Conservation (phyloP, 805 yeast species). For the Debaryomyces prosopidis region DNA sequence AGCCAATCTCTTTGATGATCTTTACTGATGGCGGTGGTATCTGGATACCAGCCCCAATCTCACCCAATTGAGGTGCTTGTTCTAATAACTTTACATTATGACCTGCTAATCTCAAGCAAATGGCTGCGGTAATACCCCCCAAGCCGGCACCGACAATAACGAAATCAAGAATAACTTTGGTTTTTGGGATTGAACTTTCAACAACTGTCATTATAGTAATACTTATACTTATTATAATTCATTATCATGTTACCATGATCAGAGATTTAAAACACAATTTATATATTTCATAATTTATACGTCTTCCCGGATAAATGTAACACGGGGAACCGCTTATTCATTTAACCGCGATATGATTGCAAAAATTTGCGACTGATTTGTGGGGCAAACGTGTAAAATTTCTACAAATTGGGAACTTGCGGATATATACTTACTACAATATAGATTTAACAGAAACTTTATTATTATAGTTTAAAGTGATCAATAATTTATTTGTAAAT, state of each 20-base stretch:
- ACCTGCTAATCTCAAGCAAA: constrained; percentile 22
- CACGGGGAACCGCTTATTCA: background rate
- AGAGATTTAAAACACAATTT: no score
- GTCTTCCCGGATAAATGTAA: background rate
- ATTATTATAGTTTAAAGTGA: background rate
- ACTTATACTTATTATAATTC: no score
- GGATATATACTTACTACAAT: background rate
- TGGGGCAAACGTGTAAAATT: background rate
- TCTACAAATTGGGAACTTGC: background rate
- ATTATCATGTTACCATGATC: no score
- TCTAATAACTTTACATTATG: constrained; percentile 25
- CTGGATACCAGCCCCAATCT: constrained; percentile 36
- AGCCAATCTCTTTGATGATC: constrained; percentile 20
- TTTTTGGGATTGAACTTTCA: constrained; percentile 4
- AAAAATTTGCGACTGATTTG: background rate
- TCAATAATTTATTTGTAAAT: no score
- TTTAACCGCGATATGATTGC: background rate
- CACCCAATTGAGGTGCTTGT: constrained; percentile 23
- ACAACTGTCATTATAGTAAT: constrained; percentile 1
- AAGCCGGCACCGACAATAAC: constrained; percentile 29
- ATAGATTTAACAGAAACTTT: no score
- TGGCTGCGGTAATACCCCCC: constrained; percentile 29
- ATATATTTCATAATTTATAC: no score
- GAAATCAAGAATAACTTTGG: constrained; percentile 13
- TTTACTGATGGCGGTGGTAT: constrained; percentile 27